Conservation (phyloP, 129 eudicot genomes). For the Flaveria trinervia region DNA sequence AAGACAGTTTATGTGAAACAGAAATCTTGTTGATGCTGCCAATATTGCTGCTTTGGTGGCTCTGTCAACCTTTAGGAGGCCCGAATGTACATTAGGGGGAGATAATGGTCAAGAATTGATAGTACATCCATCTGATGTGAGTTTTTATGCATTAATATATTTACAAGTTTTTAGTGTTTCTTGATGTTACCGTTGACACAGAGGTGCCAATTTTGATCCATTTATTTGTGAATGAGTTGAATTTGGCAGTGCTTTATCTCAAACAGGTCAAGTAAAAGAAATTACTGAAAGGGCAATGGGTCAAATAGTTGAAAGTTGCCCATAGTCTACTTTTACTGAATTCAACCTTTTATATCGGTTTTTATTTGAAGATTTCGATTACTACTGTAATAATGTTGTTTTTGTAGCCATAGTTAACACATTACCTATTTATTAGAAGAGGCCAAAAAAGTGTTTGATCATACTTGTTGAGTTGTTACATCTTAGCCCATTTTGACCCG, state of each 20-base stretch:
- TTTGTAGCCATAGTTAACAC: neutral
- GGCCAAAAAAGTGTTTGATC: neutral
- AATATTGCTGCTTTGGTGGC: conserved; percentile 97
- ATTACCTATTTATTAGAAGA: neutral
- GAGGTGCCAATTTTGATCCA: neutral
- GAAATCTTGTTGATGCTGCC: conserved; percentile 99
- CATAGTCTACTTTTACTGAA: neutral
- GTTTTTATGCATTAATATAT: neutral
- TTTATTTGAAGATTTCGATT: neutral
- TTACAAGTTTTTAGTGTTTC: neutral
- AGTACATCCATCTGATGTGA: conserved; percentile 86
- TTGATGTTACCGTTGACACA: neutral
- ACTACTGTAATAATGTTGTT: neutral
- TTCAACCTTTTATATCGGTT: neutral
- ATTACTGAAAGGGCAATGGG: neutral
- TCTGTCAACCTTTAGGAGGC: conserved; percentile 78
- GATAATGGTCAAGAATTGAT: conserved; percentile 91
- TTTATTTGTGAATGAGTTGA: neutral
- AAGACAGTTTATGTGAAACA: conserved; percentile 15
- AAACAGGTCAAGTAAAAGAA: neutral
- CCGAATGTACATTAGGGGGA: conserved; percentile 90
- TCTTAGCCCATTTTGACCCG: neutral
- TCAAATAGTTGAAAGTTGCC: neutral
- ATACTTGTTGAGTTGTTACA: neutral
- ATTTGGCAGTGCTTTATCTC: neutral